Evolutionary conservation across 164 flowering plant species (phyloP).

Genomic region (Liquidambar formosana): DNA sequence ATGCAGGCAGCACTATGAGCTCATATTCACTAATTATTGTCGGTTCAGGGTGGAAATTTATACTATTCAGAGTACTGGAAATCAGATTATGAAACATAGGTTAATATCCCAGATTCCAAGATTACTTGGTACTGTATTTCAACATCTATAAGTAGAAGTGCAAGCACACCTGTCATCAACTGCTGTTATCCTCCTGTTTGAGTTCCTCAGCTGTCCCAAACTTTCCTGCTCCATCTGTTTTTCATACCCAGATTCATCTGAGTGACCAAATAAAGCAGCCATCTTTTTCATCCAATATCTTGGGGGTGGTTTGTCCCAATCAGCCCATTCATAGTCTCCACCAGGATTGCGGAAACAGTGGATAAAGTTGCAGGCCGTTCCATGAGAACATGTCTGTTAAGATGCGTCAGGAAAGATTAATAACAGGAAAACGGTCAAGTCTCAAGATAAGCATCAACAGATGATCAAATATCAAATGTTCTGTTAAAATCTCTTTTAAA

Average conservation of each 20-base stretch:
- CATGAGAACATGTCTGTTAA: constrained; percentile 82
- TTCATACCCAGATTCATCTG: constrained; percentile 42
- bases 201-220: constrained; percentile 17
- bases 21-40: too few species aligned
- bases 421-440: background rate
- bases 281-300: constrained; percentile 76
- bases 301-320: constrained; percentile 93
- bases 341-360: constrained; percentile 97
- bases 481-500: background rate
- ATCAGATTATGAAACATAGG: background rate
- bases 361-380: constrained; percentile 88
- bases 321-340: constrained; percentile 99
- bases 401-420: background rate
- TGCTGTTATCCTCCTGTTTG: constrained; percentile 21
- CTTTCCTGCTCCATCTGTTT: constrained; percentile 30
- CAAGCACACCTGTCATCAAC: constrained; percentile 32
- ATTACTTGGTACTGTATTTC: background rate
- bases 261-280: constrained; percentile 77
- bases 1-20: too few species aligned
- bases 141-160: background rate
- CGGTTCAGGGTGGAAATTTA: too few species aligned
- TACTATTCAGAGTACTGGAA: background rate
- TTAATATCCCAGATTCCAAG: background rate
- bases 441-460: background rate
- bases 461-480: background rate